These are phyloP conservation scores for Mariannaea elegans DNA, from an alignment of 2,329 filamentous ascomycete genomes.

Conservation along the genomic window DNA sequence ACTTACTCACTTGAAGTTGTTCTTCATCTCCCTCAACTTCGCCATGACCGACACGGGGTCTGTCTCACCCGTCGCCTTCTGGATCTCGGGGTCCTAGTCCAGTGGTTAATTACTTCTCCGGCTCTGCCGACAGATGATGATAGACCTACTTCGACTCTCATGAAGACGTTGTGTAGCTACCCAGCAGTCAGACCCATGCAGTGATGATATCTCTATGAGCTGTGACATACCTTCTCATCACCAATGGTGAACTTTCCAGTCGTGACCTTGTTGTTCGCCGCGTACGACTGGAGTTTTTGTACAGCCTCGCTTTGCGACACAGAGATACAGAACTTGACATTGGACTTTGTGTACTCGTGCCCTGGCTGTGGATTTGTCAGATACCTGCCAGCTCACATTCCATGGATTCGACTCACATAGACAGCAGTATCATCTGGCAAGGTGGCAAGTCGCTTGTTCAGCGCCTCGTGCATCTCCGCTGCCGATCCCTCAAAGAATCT, in stretches of 20 bases:
- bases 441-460: constrained; percentile 84
- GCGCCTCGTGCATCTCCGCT: constrained; percentile 88
- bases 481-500: constrained; percentile 94
- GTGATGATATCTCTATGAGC: not conserved
- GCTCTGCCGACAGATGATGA: too few species aligned
- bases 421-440: constrained; percentile 92
- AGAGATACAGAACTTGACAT: constrained; percentile 86
- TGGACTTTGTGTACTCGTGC: constrained; percentile 98
- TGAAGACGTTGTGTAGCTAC: constrained; percentile 94
- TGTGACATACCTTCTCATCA: constrained; percentile 81
- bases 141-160: constrained; percentile 75
- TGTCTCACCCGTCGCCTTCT: constrained; percentile 83
- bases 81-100: constrained; percentile 78
- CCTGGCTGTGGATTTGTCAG: constrained; percentile 69
- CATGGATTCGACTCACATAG: constrained; percentile 68
- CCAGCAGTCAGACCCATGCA: constrained; percentile 3
- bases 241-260: constrained; percentile 97
- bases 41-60: constrained; percentile 86
- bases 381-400: constrained; percentile 10
- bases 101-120: not conserved
- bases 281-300: constrained; percentile 79
- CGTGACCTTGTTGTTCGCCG: constrained; percentile 83
- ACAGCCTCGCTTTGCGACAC: constrained; percentile 80
- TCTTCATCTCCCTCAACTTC: constrained; percentile 90
- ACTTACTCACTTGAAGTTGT: constrained; percentile 70